Evolutionary conservation across 768 basidiomycete species (phyloP).

Genomic region (Dacryopinax spathularia): DNA sequence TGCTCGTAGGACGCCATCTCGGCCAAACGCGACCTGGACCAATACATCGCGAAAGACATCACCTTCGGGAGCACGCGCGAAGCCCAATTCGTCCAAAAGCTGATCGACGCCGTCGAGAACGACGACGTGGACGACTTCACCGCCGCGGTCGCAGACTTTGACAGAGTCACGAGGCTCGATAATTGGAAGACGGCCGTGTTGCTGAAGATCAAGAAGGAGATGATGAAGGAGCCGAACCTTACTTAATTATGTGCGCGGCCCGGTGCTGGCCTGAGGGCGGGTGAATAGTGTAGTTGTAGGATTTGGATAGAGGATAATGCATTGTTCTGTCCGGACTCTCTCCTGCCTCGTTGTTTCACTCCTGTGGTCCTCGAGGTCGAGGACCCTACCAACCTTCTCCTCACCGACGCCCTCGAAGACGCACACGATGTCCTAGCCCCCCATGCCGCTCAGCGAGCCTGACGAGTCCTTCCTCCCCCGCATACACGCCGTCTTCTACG

Average conservation of each 20-base stretch:
- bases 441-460: background rate
- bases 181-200: constrained; percentile 91
- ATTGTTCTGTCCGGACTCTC: too few species aligned
- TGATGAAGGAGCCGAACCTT: constrained; percentile 42
- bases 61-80: constrained; percentile 82
- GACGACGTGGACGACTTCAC: constrained; percentile 65
- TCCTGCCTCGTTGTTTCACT: too few species aligned
- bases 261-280: background rate
- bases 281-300: background rate
- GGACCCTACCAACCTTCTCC: background rate
- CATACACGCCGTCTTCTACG: constrained; percentile 69
- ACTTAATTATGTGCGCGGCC: constrained; percentile 19
- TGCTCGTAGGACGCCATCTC: constrained; percentile 61
- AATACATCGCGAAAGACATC: constrained; percentile 68
- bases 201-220: constrained; percentile 73
- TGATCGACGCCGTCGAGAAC: constrained; percentile 63
- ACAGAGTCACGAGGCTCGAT: constrained; percentile 83
- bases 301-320: constrained; percentile 2
- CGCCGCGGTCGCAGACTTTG: constrained; percentile 76
- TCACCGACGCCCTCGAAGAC: too few species aligned
- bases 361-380: background rate
- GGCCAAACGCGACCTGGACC: constrained; percentile 60
- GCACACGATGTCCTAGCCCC: too few species aligned
- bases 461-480: background rate
- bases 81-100: constrained; percentile 65